Conservation (phyloP, 1,284 basidiomycete genomes). For the Laetiporus sulphureus region DNA sequence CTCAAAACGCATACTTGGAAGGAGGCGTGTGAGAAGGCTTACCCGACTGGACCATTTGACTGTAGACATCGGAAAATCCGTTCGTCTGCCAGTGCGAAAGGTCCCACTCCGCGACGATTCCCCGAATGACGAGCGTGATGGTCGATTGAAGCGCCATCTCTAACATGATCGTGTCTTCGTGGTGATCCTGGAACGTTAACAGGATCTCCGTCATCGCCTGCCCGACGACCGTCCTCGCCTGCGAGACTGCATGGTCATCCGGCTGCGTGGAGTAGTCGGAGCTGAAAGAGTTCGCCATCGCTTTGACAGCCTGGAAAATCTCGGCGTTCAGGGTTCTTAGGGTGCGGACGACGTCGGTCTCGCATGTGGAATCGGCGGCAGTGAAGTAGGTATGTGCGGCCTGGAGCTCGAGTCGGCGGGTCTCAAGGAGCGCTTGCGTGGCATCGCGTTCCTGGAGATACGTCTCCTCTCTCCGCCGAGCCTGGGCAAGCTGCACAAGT, state of each 20-base stretch:
- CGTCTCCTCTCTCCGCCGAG: conserved; percentile 2
- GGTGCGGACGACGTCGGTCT: conserved; percentile 39
- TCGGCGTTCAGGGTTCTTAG: conserved; percentile 42
- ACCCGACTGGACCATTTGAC: conserved; percentile 37
- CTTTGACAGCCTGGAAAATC: conserved; percentile 41
- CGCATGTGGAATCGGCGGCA: conserved; percentile 38
- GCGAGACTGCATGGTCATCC: conserved; percentile 4
- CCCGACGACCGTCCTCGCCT: conserved; percentile 3
- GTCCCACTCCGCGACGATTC: no score
- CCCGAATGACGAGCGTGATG: no score
- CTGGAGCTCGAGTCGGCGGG: conserved; percentile 37
- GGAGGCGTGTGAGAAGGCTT: neutral
- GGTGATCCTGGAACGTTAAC: no score
- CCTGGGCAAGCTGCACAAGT: neutral
- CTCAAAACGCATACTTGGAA: neutral
- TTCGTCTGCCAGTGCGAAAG: no score
- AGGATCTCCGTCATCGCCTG: neutral
- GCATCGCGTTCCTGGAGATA: conserved; percentile 5
- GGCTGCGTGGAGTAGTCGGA: conserved; percentile 2
- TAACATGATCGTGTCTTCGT: no score
- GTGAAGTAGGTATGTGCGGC: conserved; percentile 40
- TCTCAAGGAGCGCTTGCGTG: conserved; percentile 27
- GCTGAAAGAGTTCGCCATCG: conserved; percentile 33
- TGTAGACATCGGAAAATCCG: conserved; percentile 27
- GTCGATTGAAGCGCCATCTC: no score